Percentiles rank a stretch among this genome's conserved stretches.
Conservation (phyloP, 257 asterid genomes). For the Marsdenia floribunda region DNA sequence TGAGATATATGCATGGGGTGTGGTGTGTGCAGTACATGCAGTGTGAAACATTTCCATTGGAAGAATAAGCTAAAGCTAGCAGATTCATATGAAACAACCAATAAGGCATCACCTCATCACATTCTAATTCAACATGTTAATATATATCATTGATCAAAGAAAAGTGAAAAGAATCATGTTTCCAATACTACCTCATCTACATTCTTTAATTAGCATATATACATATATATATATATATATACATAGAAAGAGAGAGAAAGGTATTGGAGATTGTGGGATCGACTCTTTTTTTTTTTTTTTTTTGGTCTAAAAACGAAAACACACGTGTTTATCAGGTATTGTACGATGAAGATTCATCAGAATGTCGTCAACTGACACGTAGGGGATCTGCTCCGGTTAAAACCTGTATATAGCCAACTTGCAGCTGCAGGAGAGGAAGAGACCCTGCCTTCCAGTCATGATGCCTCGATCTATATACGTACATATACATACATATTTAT, state of each 20-base stretch:
- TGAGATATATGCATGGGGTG: constrained; percentile 9
- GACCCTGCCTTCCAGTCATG: background rate
- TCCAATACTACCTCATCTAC: constrained; percentile 11
- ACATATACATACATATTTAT: too few relatives aligned
- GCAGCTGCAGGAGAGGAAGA: background rate
- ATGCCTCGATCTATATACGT: too few relatives aligned
- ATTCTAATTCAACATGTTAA: background rate
- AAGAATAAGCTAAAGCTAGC: background rate
- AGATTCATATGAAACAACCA: constrained; percentile 11
- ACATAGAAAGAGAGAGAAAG: constrained; percentile 18
- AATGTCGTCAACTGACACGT: constrained; percentile 38
- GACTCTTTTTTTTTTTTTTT: too few relatives aligned
- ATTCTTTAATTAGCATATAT: constrained; percentile 1
- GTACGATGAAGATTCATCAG: constrained; percentile 37
- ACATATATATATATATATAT: constrained; percentile 8
- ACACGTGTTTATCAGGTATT: constrained; percentile 44
- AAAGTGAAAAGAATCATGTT: constrained; percentile 3
- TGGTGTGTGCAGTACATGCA: constrained; percentile 13
- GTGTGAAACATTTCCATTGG: constrained; percentile 34
- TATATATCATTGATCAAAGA: background rate
- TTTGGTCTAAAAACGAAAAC: too few relatives aligned
- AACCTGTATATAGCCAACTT: constrained; percentile 8
- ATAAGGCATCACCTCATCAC: background rate
- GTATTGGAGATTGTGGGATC: constrained; percentile 6
- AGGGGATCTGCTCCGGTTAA: constrained; percentile 18